Percentiles rank a stretch among this genome's conserved stretches.
These are phyloP conservation scores for Microdochium paspali DNA, from an alignment of 2,329 filamentous ascomycete genomes.

Conservation along the genomic window DNA sequence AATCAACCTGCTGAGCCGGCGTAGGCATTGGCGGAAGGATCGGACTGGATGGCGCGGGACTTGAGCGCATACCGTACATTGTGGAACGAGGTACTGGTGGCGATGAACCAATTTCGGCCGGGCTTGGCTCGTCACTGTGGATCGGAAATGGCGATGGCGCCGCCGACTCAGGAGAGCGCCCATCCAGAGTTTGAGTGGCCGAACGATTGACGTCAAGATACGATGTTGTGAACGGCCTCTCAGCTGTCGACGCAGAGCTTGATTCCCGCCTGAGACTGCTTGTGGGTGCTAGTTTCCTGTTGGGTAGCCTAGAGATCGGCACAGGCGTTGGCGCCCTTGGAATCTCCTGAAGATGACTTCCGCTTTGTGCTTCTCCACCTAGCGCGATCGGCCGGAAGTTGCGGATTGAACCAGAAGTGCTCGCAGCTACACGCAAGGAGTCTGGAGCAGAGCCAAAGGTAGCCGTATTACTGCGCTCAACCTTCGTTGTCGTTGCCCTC, in stretches of 20 bases:
- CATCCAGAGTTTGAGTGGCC: conserved; percentile 35
- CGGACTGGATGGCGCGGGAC: conserved; percentile 72
- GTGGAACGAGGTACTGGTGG: conserved; percentile 66
- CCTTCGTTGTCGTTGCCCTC: conserved; percentile 67
- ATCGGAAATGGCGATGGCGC: conserved; percentile 38
- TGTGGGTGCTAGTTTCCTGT: conserved; percentile 23
- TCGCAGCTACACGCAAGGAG: conserved; percentile 81
- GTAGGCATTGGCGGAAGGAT: conserved; percentile 55
- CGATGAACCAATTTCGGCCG: conserved; percentile 79
- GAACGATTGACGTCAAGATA: conserved; percentile 25
- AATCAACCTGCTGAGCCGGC: conserved; percentile 57
- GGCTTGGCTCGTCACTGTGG: conserved; percentile 53
- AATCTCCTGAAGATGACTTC: conserved; percentile 57
- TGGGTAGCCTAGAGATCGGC: conserved; percentile 35
- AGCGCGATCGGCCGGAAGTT: conserved; percentile 66
- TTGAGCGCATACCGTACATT: conserved; percentile 40
- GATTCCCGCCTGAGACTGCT: conserved; percentile 55
- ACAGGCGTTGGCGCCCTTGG: conserved; percentile 71
- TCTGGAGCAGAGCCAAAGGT: conserved; percentile 67
- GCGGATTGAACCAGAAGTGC: conserved; percentile 79
- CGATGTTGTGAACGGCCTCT: conserved; percentile 16
- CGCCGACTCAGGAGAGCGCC: conserved; percentile 42
- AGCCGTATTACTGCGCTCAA: conserved; percentile 61
- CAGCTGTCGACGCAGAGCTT: conserved; percentile 40
- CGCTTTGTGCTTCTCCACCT: conserved; percentile 29